phyloP scores from a whole-genome alignment of 2,329 filamentous ascomycete genomes.

The Emmonsia crescens region DNA sequence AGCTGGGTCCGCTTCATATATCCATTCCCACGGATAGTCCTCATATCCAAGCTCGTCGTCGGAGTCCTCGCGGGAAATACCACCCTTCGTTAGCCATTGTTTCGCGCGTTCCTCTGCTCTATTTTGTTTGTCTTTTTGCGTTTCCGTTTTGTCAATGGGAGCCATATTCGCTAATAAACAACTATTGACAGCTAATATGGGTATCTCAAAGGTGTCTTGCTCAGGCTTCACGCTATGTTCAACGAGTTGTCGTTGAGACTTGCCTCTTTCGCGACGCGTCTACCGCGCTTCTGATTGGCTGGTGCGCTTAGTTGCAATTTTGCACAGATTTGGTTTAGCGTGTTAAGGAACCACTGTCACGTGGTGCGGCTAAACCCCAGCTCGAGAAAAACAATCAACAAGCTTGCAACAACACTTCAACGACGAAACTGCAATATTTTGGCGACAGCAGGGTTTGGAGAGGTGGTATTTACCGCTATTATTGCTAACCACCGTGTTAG shows the following conservation, averaged over 20 bases:
- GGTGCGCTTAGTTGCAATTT: neutral
- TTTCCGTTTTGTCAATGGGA: conserved; percentile 10
- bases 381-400: conserved; percentile 3
- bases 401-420: neutral
- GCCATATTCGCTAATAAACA: conserved; percentile 15
- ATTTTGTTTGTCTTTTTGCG: conserved; percentile 11
- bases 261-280: neutral
- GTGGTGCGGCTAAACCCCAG: neutral
- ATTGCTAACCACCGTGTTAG: neutral
- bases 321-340: neutral
- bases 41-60: conserved; percentile 74
- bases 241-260: neutral
- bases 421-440: neutral
- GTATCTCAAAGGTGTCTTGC: neutral
- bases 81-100: conserved; percentile 47
- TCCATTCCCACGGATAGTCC: conserved; percentile 68
- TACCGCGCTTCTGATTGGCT: conserved; percentile 1
- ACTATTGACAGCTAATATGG: neutral
- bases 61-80: conserved; percentile 64
- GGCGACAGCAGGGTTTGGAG: neutral
- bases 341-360: neutral
- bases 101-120: conserved; percentile 29
- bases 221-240: neutral
- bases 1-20: conserved; percentile 44
- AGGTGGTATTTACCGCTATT: neutral